Conservation (phyloP, 2,329 filamentous ascomycete species). For the Calonectria montana region DNA sequence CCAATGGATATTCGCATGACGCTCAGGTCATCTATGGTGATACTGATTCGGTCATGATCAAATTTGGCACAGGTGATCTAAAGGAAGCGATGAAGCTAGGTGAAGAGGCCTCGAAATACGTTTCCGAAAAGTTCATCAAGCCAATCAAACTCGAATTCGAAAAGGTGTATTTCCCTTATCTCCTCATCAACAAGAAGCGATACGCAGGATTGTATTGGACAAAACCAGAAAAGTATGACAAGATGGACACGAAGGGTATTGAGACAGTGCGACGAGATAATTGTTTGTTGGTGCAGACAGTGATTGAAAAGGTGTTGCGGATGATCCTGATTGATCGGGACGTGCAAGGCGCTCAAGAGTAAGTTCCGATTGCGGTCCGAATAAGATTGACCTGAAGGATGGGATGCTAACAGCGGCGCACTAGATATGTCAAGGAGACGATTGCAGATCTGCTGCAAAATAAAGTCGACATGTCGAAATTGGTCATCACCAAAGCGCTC, state of each 20-base stretch:
- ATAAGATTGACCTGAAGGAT: slow-evolving; percentile 5
- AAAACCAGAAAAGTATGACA: slow-evolving; percentile 92
- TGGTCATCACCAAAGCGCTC: slow-evolving; percentile 97
- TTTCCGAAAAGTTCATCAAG: slow-evolving; percentile 92
- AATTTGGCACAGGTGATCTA: slow-evolving; percentile 91
- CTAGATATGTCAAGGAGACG: slow-evolving; percentile 93
- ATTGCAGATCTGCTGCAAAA: slow-evolving; percentile 97
- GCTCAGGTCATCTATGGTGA: slow-evolving; percentile 98
- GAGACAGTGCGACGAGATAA: slow-evolving; percentile 98
- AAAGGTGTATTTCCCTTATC: slow-evolving; percentile 97
- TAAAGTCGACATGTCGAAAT: slow-evolving; percentile 98
- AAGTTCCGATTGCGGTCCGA: slow-evolving; percentile 55
- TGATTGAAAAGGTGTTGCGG: slow-evolving; percentile 94
- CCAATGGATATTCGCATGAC: slow-evolving; percentile 94
- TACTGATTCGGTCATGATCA: slow-evolving; percentile 99
- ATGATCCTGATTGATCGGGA: slow-evolving; percentile 97
- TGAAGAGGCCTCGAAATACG: slow-evolving; percentile 89
- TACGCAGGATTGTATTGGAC: slow-evolving; percentile 99
- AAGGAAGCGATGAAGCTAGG: slow-evolving; percentile 93
- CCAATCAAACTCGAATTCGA: slow-evolving; percentile 99
- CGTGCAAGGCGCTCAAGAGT: slow-evolving; percentile 92
- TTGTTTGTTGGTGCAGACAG: slow-evolving; percentile 92
- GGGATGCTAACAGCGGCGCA: slow-evolving; percentile 50
- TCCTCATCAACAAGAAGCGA: slow-evolving; percentile 99
- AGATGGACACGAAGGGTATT: slow-evolving; percentile 99